Evolutionary conservation across 805 yeast species (phyloP).

Genomic region (Ogataea henricii): DNA sequence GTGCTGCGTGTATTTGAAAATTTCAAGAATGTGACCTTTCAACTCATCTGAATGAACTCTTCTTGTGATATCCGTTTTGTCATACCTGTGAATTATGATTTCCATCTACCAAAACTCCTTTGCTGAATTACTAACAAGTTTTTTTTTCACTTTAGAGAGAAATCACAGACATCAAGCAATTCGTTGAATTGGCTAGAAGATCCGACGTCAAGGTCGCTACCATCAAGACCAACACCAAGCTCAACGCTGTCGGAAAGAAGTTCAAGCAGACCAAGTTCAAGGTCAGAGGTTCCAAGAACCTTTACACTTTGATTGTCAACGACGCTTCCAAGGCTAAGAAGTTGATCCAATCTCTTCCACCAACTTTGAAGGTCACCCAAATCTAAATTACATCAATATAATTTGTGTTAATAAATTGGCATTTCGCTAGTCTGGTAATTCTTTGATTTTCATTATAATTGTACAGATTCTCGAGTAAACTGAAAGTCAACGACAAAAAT

Average conservation of each 20-base stretch:
- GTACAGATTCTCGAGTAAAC: too few relatives aligned
- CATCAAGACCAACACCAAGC: conserved; percentile 88
- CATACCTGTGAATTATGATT: too few relatives aligned
- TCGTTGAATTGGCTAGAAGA: conserved; percentile 95
- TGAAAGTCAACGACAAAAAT: not conserved
- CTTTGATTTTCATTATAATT: not conserved
- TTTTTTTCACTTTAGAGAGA: conserved; percentile 42
- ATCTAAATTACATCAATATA: conserved; percentile 25
- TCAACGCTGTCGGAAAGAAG: conserved; percentile 78
- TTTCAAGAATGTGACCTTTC: too few relatives aligned
- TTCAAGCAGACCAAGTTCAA: conserved; percentile 97
- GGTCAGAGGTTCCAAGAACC: conserved; percentile 93
- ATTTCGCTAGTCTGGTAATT: conserved; percentile 7
- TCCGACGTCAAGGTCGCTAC: conserved; percentile 91
- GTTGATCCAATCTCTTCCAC: conserved; percentile 96
- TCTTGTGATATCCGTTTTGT: too few relatives aligned
- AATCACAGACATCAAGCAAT: conserved; percentile 95
- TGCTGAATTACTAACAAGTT: conserved; percentile 23
- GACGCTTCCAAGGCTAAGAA: conserved; percentile 97
- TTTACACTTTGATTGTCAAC: conserved; percentile 93
- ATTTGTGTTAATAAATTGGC: conserved; percentile 10
- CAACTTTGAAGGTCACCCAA: conserved; percentile 72
- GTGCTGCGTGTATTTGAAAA: too few relatives aligned
- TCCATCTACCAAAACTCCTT: not conserved
- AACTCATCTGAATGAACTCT: too few relatives aligned